Conservation (phyloP, 768 basidiomycete genomes). For the Tricholoma terreum region DNA sequence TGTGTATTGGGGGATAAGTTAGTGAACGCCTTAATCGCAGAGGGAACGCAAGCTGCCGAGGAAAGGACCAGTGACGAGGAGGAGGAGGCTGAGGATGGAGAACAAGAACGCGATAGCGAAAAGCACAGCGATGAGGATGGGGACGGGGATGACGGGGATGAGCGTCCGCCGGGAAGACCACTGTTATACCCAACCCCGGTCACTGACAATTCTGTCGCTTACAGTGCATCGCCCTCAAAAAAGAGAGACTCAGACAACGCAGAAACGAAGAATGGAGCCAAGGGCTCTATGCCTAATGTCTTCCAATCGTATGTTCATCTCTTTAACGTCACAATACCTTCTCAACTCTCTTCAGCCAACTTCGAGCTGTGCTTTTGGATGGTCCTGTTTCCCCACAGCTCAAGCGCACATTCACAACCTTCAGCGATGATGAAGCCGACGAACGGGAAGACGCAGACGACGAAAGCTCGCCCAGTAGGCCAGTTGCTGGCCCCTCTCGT, state of each 20-base stretch:
- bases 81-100: neutral
- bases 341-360: neutral
- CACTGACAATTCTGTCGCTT: neutral
- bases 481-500: neutral
- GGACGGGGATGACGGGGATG: neutral
- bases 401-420: neutral
- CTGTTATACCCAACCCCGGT: neutral
- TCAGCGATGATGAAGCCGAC: neutral
- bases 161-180: neutral
- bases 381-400: neutral
- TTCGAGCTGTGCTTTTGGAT: neutral
- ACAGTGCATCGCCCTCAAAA: neutral
- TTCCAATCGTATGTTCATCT: neutral
- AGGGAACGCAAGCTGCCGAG: neutral
- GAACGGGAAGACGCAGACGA: neutral
- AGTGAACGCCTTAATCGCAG: neutral
- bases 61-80: conserved; percentile 1
- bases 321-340: neutral
- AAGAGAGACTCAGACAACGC: neutral
- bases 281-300: neutral
- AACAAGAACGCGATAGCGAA: neutral
- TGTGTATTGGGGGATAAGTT: neutral
- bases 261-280: neutral
- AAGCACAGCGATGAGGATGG: neutral
- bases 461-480: neutral